These are phyloP conservation scores for Melanopsichium pennsylvanicum DNA, from an alignment of 1,284 basidiomycete species.

Conservation along the genomic window DNA sequence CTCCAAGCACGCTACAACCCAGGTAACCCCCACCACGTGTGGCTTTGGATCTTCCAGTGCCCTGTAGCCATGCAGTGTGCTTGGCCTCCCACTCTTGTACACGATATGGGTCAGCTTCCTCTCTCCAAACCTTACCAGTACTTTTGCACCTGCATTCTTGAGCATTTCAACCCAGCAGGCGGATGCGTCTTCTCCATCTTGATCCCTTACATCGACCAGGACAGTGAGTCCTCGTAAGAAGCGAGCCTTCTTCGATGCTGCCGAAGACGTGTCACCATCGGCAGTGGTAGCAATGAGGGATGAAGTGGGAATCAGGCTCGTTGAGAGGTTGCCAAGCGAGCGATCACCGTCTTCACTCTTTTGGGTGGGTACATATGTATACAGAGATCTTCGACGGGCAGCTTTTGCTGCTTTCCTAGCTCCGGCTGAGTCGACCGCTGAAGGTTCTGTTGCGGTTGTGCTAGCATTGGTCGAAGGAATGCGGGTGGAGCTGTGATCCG, in stretches of 20 bases:
- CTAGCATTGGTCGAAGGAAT: no score
- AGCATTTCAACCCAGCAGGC: conserved; percentile 52
- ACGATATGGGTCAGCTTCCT: conserved; percentile 56
- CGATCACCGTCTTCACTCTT: conserved; percentile 29
- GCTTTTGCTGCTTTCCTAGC: conserved; percentile 35
- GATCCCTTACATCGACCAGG: conserved; percentile 57
- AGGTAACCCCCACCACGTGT: conserved; percentile 55
- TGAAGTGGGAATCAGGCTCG: conserved; percentile 18
- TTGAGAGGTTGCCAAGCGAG: conserved; percentile 33
- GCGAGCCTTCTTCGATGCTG: conserved; percentile 10
- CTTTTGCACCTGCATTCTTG: conserved; percentile 52
- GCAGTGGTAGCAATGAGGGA: not conserved
- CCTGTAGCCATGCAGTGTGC: conserved; percentile 49
- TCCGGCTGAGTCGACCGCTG: conserved; percentile 19
- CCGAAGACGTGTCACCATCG: conserved; percentile 8
- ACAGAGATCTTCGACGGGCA: conserved; percentile 46
- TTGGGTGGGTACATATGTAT: conserved; percentile 40
- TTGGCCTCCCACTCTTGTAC: conserved; percentile 55
- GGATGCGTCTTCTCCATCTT: conserved; percentile 56
- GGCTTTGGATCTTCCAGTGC: conserved; percentile 45
- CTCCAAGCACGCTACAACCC: conserved; percentile 53
- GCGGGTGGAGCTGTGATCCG: no score
- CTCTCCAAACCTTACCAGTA: conserved; percentile 41
- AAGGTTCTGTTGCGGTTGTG: not conserved
- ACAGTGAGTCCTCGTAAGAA: conserved; percentile 51